Evolutionary conservation across 192 early-diverging fungal genomes (phyloP).

Genomic region (Coemansia aciculifera): DNA sequence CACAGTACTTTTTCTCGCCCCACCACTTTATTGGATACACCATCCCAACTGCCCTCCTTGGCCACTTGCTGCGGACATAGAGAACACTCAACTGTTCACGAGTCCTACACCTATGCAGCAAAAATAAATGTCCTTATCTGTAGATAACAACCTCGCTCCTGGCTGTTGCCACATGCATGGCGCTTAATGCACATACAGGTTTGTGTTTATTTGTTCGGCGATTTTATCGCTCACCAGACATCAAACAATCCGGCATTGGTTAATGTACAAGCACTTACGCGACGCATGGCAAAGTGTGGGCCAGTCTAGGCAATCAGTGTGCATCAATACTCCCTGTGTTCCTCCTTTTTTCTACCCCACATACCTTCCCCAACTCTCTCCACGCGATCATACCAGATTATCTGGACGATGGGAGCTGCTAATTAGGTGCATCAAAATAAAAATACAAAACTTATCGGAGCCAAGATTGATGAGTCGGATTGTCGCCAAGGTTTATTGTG

Average conservation of each 20-base stretch:
- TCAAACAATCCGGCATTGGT: not conserved
- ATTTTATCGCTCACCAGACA: conserved; percentile 10
- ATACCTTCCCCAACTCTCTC: not conserved
- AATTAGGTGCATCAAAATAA: not conserved
- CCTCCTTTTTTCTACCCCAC: not conserved
- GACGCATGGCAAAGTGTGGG: not conserved
- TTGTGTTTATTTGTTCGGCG: conserved; percentile 6
- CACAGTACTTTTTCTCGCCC: not conserved
- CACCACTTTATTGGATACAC: not conserved
- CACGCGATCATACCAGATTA: not conserved
- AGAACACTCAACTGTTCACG: not conserved
- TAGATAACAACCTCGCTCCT: not conserved
- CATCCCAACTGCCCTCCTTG: not conserved
- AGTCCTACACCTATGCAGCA: not conserved
- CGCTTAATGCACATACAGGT: conserved; percentile 2
- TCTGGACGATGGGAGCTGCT: not conserved
- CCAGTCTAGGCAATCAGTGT: not conserved
- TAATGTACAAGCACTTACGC: not conserved
- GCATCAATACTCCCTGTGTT: not conserved
- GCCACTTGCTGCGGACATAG: not conserved
- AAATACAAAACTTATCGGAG: not conserved
- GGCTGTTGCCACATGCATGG: not conserved
- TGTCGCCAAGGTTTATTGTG: not conserved
- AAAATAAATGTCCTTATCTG: not conserved
- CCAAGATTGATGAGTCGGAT: not conserved